These are phyloP conservation scores for Xylaria sp. DNA, from an alignment of 2,329 filamentous ascomycete genomes.

Conservation along the genomic window DNA sequence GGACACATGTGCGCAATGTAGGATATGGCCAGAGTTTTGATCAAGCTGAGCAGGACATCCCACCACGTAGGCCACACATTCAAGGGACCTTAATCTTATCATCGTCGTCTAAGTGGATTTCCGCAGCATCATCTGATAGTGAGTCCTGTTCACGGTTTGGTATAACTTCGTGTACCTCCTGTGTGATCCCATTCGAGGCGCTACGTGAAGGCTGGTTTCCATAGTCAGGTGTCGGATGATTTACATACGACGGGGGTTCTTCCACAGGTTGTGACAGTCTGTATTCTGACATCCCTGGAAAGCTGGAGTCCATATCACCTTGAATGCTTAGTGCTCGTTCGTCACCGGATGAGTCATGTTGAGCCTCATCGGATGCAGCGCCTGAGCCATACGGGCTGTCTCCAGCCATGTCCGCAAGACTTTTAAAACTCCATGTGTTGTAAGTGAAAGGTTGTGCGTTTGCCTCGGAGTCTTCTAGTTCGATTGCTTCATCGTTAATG, in stretches of 20 bases:
- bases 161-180: conserved; percentile 55
- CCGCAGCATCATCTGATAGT: conserved; percentile 59
- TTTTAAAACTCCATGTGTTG: conserved; percentile 60
- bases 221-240: conserved; percentile 36
- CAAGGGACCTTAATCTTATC: conserved; percentile 48
- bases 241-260: conserved; percentile 40
- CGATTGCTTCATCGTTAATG: conserved; percentile 62
- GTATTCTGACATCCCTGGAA: conserved; percentile 48
- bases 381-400: conserved; percentile 46
- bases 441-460: conserved; percentile 43
- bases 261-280: conserved; percentile 42
- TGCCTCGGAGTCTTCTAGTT: conserved; percentile 50
- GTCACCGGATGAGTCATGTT: conserved; percentile 53
- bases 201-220: conserved; percentile 28
- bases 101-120: conserved; percentile 62
- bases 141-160: conserved; percentile 51
- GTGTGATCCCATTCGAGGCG: conserved; percentile 42
- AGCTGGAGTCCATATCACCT: conserved; percentile 43
- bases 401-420: conserved; percentile 50
- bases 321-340: conserved; percentile 48
- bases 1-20: not conserved
- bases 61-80: not conserved
- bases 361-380: conserved; percentile 53
- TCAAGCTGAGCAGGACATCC: not conserved
- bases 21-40: not conserved